Conservation (phyloP, 2,329 filamentous ascomycete species). For the Diaporthe australafricana region DNA sequence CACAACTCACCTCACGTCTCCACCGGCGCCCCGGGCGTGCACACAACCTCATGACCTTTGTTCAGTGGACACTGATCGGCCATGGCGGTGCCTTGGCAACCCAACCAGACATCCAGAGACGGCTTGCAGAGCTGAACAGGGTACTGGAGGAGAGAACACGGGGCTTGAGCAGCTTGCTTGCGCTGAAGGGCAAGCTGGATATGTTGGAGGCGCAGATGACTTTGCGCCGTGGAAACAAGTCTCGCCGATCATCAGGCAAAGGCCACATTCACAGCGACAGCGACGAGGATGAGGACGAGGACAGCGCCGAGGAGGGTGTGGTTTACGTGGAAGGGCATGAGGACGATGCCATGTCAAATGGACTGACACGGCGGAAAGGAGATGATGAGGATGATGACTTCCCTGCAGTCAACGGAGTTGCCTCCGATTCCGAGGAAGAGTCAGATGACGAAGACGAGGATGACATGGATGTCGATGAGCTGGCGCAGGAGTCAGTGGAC, state of each 20-base stretch:
- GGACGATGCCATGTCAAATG: constrained; percentile 57
- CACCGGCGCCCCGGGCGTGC: constrained; percentile 89
- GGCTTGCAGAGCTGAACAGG: constrained; percentile 82
- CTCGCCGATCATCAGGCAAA: constrained; percentile 58
- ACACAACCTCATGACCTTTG: constrained; percentile 91
- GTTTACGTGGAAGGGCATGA: constrained; percentile 90
- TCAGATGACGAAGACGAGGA: constrained; percentile 61
- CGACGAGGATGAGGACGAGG: constrained; percentile 66
- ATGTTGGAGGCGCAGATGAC: constrained; percentile 93
- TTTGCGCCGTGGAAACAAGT: constrained; percentile 70
- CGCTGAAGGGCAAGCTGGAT: constrained; percentile 94
- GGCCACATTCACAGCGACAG: constrained; percentile 66
- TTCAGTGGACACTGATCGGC: constrained; percentile 92
- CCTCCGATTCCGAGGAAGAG: constrained; percentile 72
- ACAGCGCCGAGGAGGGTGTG: constrained; percentile 79
- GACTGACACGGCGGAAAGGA: constrained; percentile 53
- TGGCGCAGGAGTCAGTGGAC: constrained; percentile 43
- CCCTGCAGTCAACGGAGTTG: constrained; percentile 64
- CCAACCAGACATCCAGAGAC: constrained; percentile 84
- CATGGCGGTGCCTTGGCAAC: constrained; percentile 92
- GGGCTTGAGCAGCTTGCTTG: constrained; percentile 83
- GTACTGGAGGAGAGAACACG: constrained; percentile 89
- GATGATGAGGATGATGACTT: constrained; percentile 70
- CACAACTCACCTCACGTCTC: constrained; percentile 87
- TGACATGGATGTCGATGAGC: constrained; percentile 41